phyloP scores from a whole-genome alignment of 2,329 filamentous ascomycete genomes.

The Arthroderma sp. region DNA sequence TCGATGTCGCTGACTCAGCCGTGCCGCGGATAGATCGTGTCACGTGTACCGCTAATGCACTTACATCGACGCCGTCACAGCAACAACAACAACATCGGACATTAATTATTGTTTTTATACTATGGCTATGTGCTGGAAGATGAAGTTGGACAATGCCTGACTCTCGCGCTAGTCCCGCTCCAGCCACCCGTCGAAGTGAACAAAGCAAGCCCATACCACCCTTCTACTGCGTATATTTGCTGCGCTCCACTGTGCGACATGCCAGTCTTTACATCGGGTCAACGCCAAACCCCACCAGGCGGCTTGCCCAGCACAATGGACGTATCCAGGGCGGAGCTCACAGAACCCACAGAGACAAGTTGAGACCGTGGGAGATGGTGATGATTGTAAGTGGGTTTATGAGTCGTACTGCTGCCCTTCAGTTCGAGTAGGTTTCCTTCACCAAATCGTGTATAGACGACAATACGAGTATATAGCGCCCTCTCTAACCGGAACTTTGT shows the following conservation, averaged over 20 bases:
- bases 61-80: too few species aligned
- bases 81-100: too few species aligned
- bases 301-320: constrained; percentile 87
- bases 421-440: constrained; percentile 63
- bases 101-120: too few species aligned
- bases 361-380: constrained; percentile 86
- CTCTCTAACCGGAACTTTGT: too few species aligned
- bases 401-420: constrained; percentile 70
- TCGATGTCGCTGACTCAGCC: too few species aligned
- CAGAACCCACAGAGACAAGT: constrained; percentile 51
- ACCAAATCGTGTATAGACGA: not conserved
- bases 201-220: constrained; percentile 53
- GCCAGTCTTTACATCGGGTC: constrained; percentile 72
- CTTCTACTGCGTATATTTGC: constrained; percentile 85
- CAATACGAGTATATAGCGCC: not conserved
- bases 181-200: not conserved
- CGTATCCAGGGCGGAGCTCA: constrained; percentile 65
- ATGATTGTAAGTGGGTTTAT: constrained; percentile 79
- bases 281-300: constrained; percentile 73
- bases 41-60: too few species aligned
- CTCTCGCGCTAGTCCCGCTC: not conserved
- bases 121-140: too few species aligned
- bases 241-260: constrained; percentile 66
- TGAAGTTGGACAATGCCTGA: too few species aligned
- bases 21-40: too few species aligned